phyloP scores from a whole-genome alignment of 495 filamentous ascomycete species.

The Hypoxylon intermedium region DNA sequence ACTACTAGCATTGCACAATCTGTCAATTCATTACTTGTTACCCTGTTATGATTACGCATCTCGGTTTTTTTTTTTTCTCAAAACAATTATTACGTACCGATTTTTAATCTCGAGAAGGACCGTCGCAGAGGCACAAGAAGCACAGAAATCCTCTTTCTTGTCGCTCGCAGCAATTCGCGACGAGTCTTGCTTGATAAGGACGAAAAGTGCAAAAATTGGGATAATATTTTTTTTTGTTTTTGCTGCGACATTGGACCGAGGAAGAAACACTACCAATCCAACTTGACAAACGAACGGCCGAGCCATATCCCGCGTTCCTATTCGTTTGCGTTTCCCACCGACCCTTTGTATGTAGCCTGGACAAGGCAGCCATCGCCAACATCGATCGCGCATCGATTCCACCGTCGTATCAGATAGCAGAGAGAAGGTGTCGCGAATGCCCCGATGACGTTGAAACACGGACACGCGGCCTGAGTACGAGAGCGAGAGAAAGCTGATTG shows the following conservation, averaged over 20 bases:
- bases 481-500: conserved; percentile 16
- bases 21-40: conserved; percentile 14
- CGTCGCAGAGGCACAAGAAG: too few species aligned
- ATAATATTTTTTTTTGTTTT: conserved; percentile 3
- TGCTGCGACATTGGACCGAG: conserved; percentile 24
- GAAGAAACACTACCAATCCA: conserved; percentile 13
- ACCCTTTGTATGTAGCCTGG: conserved; percentile 18
- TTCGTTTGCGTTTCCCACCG: conserved; percentile 16
- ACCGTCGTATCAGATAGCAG: neutral
- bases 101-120: neutral
- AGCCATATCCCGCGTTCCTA: neutral
- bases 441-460: conserved; percentile 26
- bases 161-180: neutral
- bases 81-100: neutral
- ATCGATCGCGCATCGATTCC: conserved; percentile 18
- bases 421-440: conserved; percentile 15
- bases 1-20: conserved; percentile 14
- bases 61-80: neutral
- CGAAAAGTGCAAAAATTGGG: conserved; percentile 7
- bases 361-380: neutral
- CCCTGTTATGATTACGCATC: conserved; percentile 15
- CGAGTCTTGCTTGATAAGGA: neutral
- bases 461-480: conserved; percentile 17
- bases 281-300: conserved; percentile 16
- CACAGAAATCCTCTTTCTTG: neutral